phyloP scores from a whole-genome alignment of 2,329 filamentous ascomycete species.

The Reticulascus tulasneorum region DNA sequence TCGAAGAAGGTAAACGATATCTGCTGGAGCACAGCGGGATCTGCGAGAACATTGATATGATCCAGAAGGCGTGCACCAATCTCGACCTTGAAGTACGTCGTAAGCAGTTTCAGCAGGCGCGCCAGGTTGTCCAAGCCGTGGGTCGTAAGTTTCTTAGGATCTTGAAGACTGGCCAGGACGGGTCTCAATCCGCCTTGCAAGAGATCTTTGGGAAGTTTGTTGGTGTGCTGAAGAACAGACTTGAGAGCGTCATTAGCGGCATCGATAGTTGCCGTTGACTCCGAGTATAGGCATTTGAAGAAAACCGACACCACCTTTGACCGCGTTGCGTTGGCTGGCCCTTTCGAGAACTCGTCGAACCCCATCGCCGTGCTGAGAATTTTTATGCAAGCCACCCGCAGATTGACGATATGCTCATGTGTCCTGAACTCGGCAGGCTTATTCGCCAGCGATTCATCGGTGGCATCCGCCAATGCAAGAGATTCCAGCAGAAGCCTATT shows the following conservation, averaged over 20 bases:
- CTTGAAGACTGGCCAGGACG: slow-evolving; percentile 93
- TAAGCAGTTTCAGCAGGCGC: slow-evolving; percentile 82
- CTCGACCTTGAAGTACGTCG: slow-evolving; percentile 98
- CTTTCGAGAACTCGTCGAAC: slow-evolving; percentile 85
- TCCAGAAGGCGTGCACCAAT: slow-evolving; percentile 92
- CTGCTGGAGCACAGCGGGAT: slow-evolving; percentile 74
- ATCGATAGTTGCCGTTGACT: slow-evolving; percentile 86
- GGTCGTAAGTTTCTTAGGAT: slow-evolving; percentile 83
- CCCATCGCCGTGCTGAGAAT: slow-evolving; percentile 90
- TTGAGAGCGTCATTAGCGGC: slow-evolving; percentile 89
- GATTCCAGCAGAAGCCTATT: slow-evolving; percentile 91
- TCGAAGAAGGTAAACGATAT: slow-evolving; percentile 94
- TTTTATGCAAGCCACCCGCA: slow-evolving; percentile 89
- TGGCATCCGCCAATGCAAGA: slow-evolving; percentile 87
- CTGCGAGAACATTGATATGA: slow-evolving; percentile 87
- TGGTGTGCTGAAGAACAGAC: slow-evolving; percentile 80
- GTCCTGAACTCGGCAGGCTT: slow-evolving; percentile 93
- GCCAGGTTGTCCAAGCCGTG: slow-evolving; percentile 89
- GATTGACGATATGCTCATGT: slow-evolving; percentile 87
- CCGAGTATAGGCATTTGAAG: slow-evolving; percentile 95
- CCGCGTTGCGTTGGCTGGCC: slow-evolving; percentile 60
- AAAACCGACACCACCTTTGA: slow-evolving; percentile 86
- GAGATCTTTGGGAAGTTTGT: slow-evolving; percentile 90
- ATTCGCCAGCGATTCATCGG: slow-evolving; percentile 86
- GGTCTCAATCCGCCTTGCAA: slow-evolving; percentile 90